These are phyloP conservation scores for Phaeomoniella chlamydospora DNA, from an alignment of 2,329 filamentous ascomycete genomes.

Conservation along the genomic window DNA sequence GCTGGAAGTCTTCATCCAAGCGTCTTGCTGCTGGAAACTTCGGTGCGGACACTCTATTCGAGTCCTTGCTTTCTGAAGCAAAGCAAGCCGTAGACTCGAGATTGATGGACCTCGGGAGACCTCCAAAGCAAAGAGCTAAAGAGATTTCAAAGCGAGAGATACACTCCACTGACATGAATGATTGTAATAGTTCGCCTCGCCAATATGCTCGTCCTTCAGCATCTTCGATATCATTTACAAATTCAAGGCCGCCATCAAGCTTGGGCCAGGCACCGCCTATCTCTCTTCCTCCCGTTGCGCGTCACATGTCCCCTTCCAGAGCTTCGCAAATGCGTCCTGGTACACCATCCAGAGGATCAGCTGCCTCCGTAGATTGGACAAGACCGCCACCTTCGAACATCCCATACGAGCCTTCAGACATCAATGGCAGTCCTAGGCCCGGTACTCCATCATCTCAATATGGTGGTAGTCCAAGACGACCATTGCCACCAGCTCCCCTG, in stretches of 20 bases:
- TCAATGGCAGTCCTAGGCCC: slow-evolving; percentile 80
- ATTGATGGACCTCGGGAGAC: slow-evolving; percentile 5
- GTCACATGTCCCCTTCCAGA: slow-evolving; percentile 21
- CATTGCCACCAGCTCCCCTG: slow-evolving; percentile 75
- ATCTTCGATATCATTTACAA: slow-evolving; percentile 16
- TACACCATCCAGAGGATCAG: slow-evolving; percentile 34
- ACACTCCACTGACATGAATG: slow-evolving; percentile 9
- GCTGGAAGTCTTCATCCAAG: slow-evolving; percentile 7
- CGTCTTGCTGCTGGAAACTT: slow-evolving; percentile 5
- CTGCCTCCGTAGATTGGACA: slow-evolving; percentile 41
- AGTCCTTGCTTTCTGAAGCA: slow-evolving; percentile 8
- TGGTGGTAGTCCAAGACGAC: slow-evolving; percentile 72
- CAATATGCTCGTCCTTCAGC: slow-evolving; percentile 16
- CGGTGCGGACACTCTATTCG: slow-evolving; percentile 6
- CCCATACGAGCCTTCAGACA: slow-evolving; percentile 71
- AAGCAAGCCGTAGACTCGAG: slow-evolving; percentile 6
- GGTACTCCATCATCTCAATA: slow-evolving; percentile 84
- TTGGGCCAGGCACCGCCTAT: slow-evolving; percentile 25
- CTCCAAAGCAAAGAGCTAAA: slow-evolving; percentile 11
- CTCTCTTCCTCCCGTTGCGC: slow-evolving; percentile 21
- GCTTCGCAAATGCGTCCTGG: slow-evolving; percentile 34
- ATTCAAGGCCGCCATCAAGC: slow-evolving; percentile 25
- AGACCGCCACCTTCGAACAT: slow-evolving; percentile 57
- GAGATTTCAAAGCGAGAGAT: slow-evolving; percentile 10
- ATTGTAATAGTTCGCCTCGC: slow-evolving; percentile 11